These are phyloP conservation scores for Venturia aucupariae DNA, from an alignment of 2,329 filamentous ascomycete species.

Conservation along the genomic window DNA sequence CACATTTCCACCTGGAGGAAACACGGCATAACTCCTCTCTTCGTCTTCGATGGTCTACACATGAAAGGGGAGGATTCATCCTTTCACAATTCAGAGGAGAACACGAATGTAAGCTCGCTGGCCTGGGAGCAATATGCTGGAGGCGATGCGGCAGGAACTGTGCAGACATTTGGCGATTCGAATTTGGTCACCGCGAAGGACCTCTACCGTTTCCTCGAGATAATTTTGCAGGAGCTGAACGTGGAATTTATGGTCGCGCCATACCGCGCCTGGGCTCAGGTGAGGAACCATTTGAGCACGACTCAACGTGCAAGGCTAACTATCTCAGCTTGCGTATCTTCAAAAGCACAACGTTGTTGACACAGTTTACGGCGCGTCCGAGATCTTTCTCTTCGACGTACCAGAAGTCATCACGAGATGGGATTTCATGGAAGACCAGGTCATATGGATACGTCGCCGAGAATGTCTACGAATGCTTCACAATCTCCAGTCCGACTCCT, in stretches of 20 bases:
- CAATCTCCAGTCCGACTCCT: constrained; percentile 57
- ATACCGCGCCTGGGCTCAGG: constrained; percentile 80
- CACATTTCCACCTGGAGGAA: constrained; percentile 66
- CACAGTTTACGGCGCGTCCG: constrained; percentile 73
- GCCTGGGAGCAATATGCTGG: constrained; percentile 86
- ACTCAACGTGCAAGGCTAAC: constrained; percentile 23
- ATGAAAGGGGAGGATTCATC: constrained; percentile 59
- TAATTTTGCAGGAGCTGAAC: constrained; percentile 57
- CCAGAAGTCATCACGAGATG: constrained; percentile 61
- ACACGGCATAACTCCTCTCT: constrained; percentile 65
- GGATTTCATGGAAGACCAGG: constrained; percentile 59
- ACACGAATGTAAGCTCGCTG: constrained; percentile 59
- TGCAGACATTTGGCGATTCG: constrained; percentile 69
- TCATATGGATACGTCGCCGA: constrained; percentile 56
- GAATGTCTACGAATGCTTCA: constrained; percentile 60
- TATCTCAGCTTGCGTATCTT: constrained; percentile 63
- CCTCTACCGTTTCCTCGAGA: constrained; percentile 68
- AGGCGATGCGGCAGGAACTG: constrained; percentile 69
- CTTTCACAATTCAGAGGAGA: constrained; percentile 49
- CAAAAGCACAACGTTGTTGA: constrained; percentile 59
- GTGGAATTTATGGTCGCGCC: constrained; percentile 76
- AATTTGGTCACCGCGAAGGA: constrained; percentile 46
- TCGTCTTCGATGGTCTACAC: constrained; percentile 85
- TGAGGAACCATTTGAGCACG: constrained; percentile 29
- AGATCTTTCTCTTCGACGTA: constrained; percentile 77